A percentile compares a stretch with the other conserved stretches of the same genome.
phyloP scores from a whole-genome alignment of 169 alveolate genomes.

The Babesia ovata region DNA sequence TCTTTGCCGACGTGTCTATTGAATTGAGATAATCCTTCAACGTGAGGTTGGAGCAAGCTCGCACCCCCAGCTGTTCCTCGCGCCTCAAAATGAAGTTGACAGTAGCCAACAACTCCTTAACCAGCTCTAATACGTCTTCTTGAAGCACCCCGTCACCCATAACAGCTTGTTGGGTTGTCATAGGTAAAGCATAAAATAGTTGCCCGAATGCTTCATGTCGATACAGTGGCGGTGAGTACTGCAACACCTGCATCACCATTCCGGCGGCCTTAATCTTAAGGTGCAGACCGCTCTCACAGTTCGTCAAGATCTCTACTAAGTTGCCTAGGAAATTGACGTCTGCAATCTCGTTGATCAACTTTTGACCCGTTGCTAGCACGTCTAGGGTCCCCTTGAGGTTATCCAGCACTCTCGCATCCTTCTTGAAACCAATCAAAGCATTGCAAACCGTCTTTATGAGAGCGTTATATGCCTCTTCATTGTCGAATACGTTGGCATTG shows the following conservation, averaged over 20 bases:
- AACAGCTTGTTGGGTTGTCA: neutral
- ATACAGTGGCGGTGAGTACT: neutral
- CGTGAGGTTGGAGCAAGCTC: neutral
- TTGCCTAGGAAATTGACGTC: neutral
- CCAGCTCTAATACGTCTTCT: neutral
- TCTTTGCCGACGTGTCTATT: neutral
- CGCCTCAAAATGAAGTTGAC: slow-evolving; percentile 23
- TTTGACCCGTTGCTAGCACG: neutral
- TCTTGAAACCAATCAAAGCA: neutral
- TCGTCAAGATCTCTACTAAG: neutral
- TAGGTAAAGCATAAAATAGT: neutral
- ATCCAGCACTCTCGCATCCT: neutral
- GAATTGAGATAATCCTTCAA: neutral
- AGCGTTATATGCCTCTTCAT: neutral
- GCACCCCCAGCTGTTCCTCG: slow-evolving; percentile 23
- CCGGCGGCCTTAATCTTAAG: neutral
- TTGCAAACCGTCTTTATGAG: neutral
- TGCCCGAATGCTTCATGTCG: neutral
- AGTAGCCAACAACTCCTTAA: neutral
- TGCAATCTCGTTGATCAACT: slow-evolving; percentile 3
- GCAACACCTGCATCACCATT: slow-evolving; percentile 4
- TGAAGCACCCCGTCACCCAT: neutral
- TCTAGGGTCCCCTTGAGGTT: neutral
- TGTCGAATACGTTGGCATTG: slow-evolving; percentile 23
- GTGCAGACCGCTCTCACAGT: neutral